These are phyloP conservation scores for Eucalyptus sideroxylon DNA, from an alignment of 345 rosid species.

Conservation along the genomic window DNA sequence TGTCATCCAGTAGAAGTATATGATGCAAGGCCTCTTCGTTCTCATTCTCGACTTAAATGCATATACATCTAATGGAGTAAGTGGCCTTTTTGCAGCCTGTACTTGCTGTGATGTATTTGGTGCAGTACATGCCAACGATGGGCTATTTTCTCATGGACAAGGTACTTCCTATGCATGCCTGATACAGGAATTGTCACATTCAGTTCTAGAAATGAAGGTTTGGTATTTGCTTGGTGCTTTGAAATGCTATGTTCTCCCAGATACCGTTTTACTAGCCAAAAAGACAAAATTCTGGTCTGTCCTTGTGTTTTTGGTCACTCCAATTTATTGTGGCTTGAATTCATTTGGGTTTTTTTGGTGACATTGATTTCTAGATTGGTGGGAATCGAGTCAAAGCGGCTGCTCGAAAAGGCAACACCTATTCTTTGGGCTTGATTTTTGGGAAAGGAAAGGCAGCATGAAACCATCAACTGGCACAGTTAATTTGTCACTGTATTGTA, in stretches of 20 bases:
- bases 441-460: constrained; percentile 62
- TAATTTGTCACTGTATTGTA: not conserved
- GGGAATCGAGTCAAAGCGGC: constrained; percentile 73
- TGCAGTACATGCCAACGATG: constrained; percentile 77
- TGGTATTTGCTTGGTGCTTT: not conserved
- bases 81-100: constrained; percentile 65
- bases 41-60: not conserved
- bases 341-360: not conserved
- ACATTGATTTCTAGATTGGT: constrained; percentile 38
- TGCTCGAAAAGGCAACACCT: constrained; percentile 53
- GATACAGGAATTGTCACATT: not conserved
- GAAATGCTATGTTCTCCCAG: not conserved
- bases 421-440: constrained; percentile 60
- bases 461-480: not conserved
- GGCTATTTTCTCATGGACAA: constrained; percentile 97
- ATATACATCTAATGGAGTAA: not conserved
- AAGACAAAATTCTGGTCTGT: not conserved
- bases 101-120: constrained; percentile 74
- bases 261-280: not conserved
- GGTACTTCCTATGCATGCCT: constrained; percentile 22
- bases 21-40: not conserved
- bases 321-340: not conserved
- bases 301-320: not conserved
- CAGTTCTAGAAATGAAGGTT: not conserved
- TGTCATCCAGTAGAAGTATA: not conserved